Percentiles rank a stretch among this genome's conserved stretches.
Conservation (phyloP, 345 rosid genomes). For the Passiflora organensis region DNA sequence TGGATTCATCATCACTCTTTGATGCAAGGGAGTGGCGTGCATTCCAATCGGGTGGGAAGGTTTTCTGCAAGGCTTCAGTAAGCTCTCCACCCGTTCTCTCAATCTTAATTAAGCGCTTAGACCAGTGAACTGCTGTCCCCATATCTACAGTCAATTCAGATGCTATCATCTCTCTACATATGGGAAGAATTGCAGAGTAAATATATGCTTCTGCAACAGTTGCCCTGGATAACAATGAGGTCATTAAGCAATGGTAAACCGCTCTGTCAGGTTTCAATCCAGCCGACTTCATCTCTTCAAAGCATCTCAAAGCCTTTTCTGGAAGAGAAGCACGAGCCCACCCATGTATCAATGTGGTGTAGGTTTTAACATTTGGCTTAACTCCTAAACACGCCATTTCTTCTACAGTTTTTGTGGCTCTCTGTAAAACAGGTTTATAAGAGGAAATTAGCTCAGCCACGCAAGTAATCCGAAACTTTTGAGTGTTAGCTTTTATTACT, state of each 20-base stretch:
- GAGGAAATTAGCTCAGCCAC: background rate
- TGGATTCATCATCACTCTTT: slow-evolving; percentile 29
- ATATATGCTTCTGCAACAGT: slow-evolving; percentile 69
- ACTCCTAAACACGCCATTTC: slow-evolving; percentile 69
- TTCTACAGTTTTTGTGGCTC: slow-evolving; percentile 57
- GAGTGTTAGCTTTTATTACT: background rate
- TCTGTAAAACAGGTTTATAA: slow-evolving; percentile 35
- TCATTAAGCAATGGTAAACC: slow-evolving; percentile 86
- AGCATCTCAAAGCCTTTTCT: slow-evolving; percentile 80
- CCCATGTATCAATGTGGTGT: slow-evolving; percentile 83
- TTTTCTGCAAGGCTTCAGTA: slow-evolving; percentile 85
- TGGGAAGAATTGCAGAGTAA: slow-evolving; percentile 48
- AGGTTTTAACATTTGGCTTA: slow-evolving; percentile 81
- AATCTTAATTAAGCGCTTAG: slow-evolving; percentile 69
- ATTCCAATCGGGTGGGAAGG: slow-evolving; percentile 92
- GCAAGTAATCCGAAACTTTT: background rate
- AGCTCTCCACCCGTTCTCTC: slow-evolving; percentile 89
- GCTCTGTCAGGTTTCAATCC: slow-evolving; percentile 86
- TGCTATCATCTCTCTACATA: slow-evolving; percentile 73
- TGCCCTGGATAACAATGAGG: slow-evolving; percentile 76
- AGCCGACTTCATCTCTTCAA: slow-evolving; percentile 67
- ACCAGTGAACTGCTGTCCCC: slow-evolving; percentile 97
- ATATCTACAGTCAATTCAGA: slow-evolving; percentile 72
- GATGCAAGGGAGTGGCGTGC: slow-evolving; percentile 33
- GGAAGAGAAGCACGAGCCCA: slow-evolving; percentile 95